Percentiles rank a stretch among this genome's conserved stretches.
phyloP scores from a whole-genome alignment of 768 basidiomycete genomes.

The Tulasnella sp. region DNA sequence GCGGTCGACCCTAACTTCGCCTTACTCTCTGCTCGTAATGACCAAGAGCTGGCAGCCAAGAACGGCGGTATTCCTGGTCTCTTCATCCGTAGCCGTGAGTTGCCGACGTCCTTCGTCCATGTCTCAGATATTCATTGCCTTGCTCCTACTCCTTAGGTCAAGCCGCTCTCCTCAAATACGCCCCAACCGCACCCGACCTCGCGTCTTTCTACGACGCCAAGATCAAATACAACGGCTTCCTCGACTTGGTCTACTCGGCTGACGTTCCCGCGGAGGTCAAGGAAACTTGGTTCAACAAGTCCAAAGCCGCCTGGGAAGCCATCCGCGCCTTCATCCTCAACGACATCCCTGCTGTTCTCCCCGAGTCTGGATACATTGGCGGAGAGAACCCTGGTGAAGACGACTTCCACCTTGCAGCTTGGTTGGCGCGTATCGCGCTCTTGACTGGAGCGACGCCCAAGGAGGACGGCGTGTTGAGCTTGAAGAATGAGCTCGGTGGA shows the following conservation, averaged over 20 bases:
- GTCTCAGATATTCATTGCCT: no score
- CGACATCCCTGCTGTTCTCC: slow-evolving; percentile 50
- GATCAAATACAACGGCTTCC: slow-evolving; percentile 47
- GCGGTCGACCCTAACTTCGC: slow-evolving; percentile 58
- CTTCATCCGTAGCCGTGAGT: slow-evolving; percentile 52
- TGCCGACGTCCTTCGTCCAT: not conserved
- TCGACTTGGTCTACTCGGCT: slow-evolving; percentile 52
- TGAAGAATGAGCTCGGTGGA: slow-evolving; percentile 49
- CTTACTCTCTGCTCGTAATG: slow-evolving; percentile 48
- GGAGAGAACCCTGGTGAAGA: slow-evolving; percentile 56
- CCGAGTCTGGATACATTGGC: slow-evolving; percentile 53
- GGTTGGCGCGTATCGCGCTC: slow-evolving; percentile 55
- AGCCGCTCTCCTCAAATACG: slow-evolving; percentile 39
- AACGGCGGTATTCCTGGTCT: slow-evolving; percentile 43
- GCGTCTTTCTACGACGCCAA: slow-evolving; percentile 53
- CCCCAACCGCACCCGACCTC: slow-evolving; percentile 45
- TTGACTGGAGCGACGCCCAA: slow-evolving; percentile 47
- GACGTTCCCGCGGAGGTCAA: slow-evolving; percentile 46
- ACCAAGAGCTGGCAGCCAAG: slow-evolving; percentile 52
- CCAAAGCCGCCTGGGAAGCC: slow-evolving; percentile 48
- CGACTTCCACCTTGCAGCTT: slow-evolving; percentile 59
- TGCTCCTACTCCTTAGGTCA: not conserved
- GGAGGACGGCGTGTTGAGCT: slow-evolving; percentile 46
- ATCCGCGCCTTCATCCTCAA: slow-evolving; percentile 48
- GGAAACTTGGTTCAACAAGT: slow-evolving; percentile 48